These are phyloP conservation scores for Ceratocystis cacaofunesta DNA, from an alignment of 2,329 filamentous ascomycete species.

Conservation along the genomic window DNA sequence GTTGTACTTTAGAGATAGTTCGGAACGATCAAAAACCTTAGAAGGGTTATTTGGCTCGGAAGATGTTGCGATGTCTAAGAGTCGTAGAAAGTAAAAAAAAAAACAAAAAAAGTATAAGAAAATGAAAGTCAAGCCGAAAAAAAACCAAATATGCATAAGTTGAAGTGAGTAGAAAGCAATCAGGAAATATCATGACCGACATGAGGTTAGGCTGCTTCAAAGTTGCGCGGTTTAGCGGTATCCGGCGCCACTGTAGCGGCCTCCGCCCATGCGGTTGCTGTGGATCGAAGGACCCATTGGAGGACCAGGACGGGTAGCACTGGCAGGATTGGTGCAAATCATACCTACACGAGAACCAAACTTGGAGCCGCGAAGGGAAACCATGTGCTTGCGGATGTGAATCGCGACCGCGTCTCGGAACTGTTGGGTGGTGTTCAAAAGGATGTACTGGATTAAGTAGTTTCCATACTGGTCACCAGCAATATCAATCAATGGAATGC, in stretches of 20 bases:
- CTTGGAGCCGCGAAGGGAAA: slow-evolving; percentile 92
- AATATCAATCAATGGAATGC: slow-evolving; percentile 95
- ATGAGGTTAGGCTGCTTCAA: not conserved
- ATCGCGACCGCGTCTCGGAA: slow-evolving; percentile 86
- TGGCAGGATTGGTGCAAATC: slow-evolving; percentile 92
- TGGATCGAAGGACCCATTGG: slow-evolving; percentile 52
- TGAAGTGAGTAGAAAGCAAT: slow-evolving; percentile 6
- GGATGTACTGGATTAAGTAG: slow-evolving; percentile 93
- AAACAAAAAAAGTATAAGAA: slow-evolving; percentile 5
- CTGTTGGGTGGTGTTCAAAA: slow-evolving; percentile 72
- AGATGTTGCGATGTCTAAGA: slow-evolving; percentile 1
- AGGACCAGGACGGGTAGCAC: slow-evolving; percentile 76
- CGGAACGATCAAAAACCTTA: not conserved
- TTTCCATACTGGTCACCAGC: slow-evolving; percentile 98
- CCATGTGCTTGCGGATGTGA: slow-evolving; percentile 98
- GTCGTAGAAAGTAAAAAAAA: slow-evolving; percentile 5
- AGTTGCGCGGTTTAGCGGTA: slow-evolving; percentile 35
- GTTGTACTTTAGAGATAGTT: slow-evolving; percentile 5
- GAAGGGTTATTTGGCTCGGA: not conserved
- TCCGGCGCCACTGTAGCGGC: slow-evolving; percentile 38
- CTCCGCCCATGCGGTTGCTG: slow-evolving; percentile 35
- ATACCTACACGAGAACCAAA: slow-evolving; percentile 97
- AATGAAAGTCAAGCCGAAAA: not conserved
- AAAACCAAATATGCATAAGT: slow-evolving; percentile 7
- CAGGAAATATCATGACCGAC: not conserved